phyloP scores from a whole-genome alignment of 805 yeast species.

The Barnettozyma salicaria region DNA sequence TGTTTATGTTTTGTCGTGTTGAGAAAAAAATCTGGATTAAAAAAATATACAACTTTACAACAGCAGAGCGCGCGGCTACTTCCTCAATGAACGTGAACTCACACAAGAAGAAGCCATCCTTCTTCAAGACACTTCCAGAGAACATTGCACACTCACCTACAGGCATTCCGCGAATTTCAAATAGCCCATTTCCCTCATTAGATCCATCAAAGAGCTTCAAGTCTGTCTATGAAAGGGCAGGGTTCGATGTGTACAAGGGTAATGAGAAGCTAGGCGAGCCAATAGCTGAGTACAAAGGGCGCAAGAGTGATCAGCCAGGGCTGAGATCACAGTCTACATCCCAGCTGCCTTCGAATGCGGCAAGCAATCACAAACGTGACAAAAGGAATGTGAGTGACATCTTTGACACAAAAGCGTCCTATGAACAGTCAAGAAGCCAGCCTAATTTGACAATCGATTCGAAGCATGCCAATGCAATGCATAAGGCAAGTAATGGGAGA shows the following conservation, averaged over 20 bases:
- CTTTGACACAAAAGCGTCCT: conserved; percentile 2
- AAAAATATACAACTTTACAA: too few relatives aligned
- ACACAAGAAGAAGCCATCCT: conserved; percentile 18
- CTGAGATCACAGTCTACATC: conserved; percentile 15
- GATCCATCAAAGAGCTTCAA: conserved; percentile 54
- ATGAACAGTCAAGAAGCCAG: neutral
- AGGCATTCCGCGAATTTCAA: conserved; percentile 28
- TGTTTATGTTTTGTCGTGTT: too few relatives aligned
- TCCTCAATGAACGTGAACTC: conserved; percentile 1
- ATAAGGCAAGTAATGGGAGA: neutral
- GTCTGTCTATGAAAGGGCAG: conserved; percentile 78
- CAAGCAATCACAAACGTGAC: conserved; percentile 1
- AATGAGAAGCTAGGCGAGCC: neutral
- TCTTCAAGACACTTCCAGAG: conserved; percentile 25
- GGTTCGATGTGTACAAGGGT: conserved; percentile 54
- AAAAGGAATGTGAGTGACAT: conserved; percentile 21
- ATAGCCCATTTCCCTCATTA: conserved; percentile 61
- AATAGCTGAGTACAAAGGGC: neutral
- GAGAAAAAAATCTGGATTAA: too few relatives aligned
- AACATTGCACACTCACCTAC: conserved; percentile 22
- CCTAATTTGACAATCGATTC: conserved; percentile 9
- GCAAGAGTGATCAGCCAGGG: conserved; percentile 4
- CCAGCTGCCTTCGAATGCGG: conserved; percentile 1
- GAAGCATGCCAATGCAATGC: conserved; percentile 6
- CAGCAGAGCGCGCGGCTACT: too few relatives aligned